These are phyloP conservation scores for Excoecaria agallocha DNA, from an alignment of 345 rosid genomes.

Conservation along the genomic window DNA sequence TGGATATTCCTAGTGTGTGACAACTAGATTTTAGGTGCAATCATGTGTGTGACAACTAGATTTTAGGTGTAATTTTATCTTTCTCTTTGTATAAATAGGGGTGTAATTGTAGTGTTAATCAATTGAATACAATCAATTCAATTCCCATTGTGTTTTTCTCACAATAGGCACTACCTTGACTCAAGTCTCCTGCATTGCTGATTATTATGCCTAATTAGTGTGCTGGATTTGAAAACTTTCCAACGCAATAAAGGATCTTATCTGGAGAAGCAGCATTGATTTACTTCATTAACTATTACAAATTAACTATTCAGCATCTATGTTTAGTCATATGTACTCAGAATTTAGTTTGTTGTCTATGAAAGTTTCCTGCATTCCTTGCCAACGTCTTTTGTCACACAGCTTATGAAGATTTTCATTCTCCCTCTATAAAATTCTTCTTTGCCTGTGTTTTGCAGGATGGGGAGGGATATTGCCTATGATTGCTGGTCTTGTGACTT, in stretches of 20 bases:
- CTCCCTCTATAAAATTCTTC: background rate
- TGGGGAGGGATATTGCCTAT: constrained; percentile 90
- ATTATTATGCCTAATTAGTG: background rate
- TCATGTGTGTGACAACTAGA: too few species aligned
- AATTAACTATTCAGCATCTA: background rate
- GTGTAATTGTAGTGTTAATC: too few species aligned
- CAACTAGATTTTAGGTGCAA: too few species aligned
- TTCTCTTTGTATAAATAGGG: too few species aligned
- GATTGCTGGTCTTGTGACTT: constrained; percentile 95
- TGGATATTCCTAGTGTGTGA: too few species aligned
- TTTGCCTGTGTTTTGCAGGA: constrained; percentile 40
- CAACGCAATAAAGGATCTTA: background rate
- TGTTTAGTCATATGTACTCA: background rate
- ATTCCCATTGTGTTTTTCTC: too few species aligned
- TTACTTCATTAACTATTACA: background rate
- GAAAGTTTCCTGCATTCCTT: background rate
- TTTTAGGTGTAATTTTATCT: too few species aligned
- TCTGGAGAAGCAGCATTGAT: background rate
- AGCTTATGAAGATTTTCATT: background rate
- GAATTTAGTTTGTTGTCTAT: too few species aligned
- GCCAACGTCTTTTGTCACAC: background rate
- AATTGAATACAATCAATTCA: too few species aligned
- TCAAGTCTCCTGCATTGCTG: background rate
- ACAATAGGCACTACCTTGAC: background rate
- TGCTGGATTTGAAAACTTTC: background rate